phyloP scores from a whole-genome alignment of 2,329 filamentous ascomycete genomes.

The Trichoderma guizhouense region DNA sequence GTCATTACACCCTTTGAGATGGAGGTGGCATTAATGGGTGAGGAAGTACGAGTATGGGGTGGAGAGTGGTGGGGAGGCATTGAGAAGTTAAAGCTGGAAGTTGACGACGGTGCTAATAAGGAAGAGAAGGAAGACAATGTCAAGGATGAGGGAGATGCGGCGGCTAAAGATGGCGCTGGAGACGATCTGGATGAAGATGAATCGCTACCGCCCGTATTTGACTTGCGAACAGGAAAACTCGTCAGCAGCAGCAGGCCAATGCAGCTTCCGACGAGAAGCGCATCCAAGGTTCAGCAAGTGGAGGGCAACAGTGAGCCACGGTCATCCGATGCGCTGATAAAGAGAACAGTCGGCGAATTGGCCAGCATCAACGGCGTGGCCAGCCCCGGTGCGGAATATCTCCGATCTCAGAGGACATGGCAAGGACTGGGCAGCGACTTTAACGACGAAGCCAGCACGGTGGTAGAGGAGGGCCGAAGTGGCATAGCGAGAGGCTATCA shows the following conservation, averaged over 20 bases:
- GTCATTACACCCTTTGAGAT: constrained; percentile 96
- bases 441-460: constrained; percentile 55
- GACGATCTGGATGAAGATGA: constrained; percentile 59
- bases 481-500: constrained; percentile 88
- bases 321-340: constrained; percentile 47
- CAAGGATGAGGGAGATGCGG: constrained; percentile 21
- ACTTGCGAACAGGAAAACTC: constrained; percentile 82
- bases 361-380: constrained; percentile 78
- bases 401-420: constrained; percentile 83
- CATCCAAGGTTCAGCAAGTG: constrained; percentile 25
- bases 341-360: constrained; percentile 61
- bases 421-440: constrained; percentile 88
- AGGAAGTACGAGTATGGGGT: constrained; percentile 78
- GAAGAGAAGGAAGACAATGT: constrained; percentile 19
- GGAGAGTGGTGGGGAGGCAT: constrained; percentile 88
- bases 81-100: constrained; percentile 56
- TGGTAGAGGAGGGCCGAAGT: constrained; percentile 79
- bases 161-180: constrained; percentile 33
- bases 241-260: constrained; percentile 76
- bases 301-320: constrained; percentile 19
- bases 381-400: constrained; percentile 88
- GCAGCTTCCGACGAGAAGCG: constrained; percentile 39
- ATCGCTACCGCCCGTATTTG: constrained; percentile 84
- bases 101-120: constrained; percentile 19
- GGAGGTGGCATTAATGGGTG: constrained; percentile 69